Percentiles rank a stretch among this genome's conserved stretches.
These are phyloP conservation scores for Mallotus nudiflorus DNA, from an alignment of 345 rosid species.

Conservation along the genomic window DNA sequence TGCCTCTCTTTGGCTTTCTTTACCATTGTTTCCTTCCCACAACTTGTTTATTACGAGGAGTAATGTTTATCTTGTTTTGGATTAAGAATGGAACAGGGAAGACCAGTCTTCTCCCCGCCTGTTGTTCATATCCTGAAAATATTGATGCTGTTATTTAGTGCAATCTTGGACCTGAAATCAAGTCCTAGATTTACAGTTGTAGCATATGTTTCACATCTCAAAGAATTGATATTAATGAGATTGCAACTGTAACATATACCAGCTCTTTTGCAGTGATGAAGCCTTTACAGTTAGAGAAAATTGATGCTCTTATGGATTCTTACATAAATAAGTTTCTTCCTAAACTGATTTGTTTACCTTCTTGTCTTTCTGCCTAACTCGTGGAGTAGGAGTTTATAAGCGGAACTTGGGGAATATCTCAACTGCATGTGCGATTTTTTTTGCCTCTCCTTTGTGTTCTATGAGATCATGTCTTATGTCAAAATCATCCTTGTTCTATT, in stretches of 20 bases:
- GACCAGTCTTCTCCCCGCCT: neutral
- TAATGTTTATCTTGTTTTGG: neutral
- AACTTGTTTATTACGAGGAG: neutral
- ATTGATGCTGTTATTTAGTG: neutral
- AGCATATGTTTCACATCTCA: neutral
- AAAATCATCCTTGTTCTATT: no score
- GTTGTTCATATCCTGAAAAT: neutral
- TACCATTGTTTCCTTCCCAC: neutral
- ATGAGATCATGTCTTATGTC: no score
- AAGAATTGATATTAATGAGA: neutral
- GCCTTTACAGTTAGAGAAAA: neutral
- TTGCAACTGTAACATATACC: neutral
- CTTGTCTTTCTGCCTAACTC: constrained; percentile 7
- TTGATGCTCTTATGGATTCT: neutral
- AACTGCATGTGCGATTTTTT: no score
- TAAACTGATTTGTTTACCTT: neutral
- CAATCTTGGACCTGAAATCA: neutral
- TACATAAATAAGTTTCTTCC: neutral
- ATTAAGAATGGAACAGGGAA: neutral
- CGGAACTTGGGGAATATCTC: neutral
- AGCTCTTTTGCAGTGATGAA: neutral
- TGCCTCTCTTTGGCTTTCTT: neutral
- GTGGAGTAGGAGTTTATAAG: neutral
- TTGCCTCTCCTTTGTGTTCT: no score
- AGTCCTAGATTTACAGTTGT: neutral